phyloP scores from a whole-genome alignment of 805 yeast genomes.

The Lachancea nothofagi region DNA sequence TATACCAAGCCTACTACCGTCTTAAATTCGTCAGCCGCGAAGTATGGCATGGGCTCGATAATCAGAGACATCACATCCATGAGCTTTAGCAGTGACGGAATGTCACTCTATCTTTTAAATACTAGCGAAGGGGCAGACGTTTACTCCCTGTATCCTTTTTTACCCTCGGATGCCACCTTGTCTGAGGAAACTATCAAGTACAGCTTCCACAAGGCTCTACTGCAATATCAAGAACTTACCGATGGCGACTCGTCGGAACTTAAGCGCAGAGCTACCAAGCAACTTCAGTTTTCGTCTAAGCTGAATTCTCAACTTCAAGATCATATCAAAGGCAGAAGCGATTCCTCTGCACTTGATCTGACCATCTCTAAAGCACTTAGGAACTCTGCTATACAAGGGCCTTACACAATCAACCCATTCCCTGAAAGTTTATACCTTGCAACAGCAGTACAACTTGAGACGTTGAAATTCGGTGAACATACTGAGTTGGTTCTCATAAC shows the following conservation, averaged over 20 bases:
- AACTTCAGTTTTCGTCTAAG: slow-evolving; percentile 35
- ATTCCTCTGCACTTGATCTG: slow-evolving; percentile 1
- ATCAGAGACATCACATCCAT: slow-evolving; percentile 21
- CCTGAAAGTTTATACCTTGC: slow-evolving; percentile 48
- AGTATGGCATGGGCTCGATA: slow-evolving; percentile 13
- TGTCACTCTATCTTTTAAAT: slow-evolving; percentile 48
- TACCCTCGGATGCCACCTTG: slow-evolving; percentile 41
- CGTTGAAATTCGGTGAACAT: slow-evolving; percentile 22
- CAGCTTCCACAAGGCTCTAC: slow-evolving; percentile 12
- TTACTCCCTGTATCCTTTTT: slow-evolving; percentile 58
- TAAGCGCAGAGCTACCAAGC: slow-evolving; percentile 30
- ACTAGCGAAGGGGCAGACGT: slow-evolving; percentile 50
- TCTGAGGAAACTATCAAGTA: neutral
- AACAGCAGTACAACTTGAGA: slow-evolving; percentile 35
- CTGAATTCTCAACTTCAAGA: slow-evolving; percentile 27
- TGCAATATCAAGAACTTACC: slow-evolving; percentile 19
- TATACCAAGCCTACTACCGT: slow-evolving; percentile 5
- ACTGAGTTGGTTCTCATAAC: slow-evolving; percentile 24
- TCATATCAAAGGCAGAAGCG: slow-evolving; percentile 9
- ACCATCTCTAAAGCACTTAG: slow-evolving; percentile 5
- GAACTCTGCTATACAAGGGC: slow-evolving; percentile 42
- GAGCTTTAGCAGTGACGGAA: slow-evolving; percentile 36
- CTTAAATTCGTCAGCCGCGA: neutral
- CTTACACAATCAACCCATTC: slow-evolving; percentile 48
- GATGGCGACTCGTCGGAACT: slow-evolving; percentile 15